A percentile compares a stretch with the other conserved stretches of the same genome.
phyloP scores from a whole-genome alignment of 352 stramenopile species.

The Phytophthora uliginosa region DNA sequence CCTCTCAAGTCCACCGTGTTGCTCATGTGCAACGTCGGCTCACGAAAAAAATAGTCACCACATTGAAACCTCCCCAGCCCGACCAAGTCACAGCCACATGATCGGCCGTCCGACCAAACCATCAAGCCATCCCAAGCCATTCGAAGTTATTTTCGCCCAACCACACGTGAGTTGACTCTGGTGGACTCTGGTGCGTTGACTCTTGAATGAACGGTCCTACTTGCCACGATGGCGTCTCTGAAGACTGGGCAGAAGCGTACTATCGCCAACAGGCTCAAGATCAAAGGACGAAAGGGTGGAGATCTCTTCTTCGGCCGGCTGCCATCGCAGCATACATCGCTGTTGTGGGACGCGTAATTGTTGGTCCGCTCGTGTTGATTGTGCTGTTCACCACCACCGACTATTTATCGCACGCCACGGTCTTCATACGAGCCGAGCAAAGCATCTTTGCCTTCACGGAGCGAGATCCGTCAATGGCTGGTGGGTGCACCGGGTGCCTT shows the following conservation, averaged over 20 bases:
- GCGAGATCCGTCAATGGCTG: constrained; percentile 26
- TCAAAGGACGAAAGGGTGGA: constrained; percentile 7
- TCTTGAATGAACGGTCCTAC: not conserved
- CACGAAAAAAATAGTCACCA: no score
- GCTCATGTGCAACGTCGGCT: no score
- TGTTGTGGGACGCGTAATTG: constrained; percentile 15
- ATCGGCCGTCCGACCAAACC: not conserved
- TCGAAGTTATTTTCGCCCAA: not conserved
- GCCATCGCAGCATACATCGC: constrained; percentile 15
- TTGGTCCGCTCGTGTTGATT: constrained; percentile 14
- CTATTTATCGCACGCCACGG: constrained; percentile 24
- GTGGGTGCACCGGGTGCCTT: constrained; percentile 24
- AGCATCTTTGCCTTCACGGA: constrained; percentile 35
- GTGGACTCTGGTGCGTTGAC: not conserved
- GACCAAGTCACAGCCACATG: not conserved
- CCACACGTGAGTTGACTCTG: no score
- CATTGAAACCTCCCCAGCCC: not conserved
- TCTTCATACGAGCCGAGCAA: constrained; percentile 25
- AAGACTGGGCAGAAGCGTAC: constrained; percentile 7
- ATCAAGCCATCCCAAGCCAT: not conserved
- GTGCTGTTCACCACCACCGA: constrained; percentile 15
- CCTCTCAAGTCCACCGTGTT: no score
- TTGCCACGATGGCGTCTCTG: not conserved
- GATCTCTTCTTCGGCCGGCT: constrained; percentile 4
- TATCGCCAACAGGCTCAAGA: constrained; percentile 16